Evolutionary conservation across 148 eudicot species (phyloP), one percentile per base, ranked within the genome.

Genomic region (Rhododendron simsii): DNA sequence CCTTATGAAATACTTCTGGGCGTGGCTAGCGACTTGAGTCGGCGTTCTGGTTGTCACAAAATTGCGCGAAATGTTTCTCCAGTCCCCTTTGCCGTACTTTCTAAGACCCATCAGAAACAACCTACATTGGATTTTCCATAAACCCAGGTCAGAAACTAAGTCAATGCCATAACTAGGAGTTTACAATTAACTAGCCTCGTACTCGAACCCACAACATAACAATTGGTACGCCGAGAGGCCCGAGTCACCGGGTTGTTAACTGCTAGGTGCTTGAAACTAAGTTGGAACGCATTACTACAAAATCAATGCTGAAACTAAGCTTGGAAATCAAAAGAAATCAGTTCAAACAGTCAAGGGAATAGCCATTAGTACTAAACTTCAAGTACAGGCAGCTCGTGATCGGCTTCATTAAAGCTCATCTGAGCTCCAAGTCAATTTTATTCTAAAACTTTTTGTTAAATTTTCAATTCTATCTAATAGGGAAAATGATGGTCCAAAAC

Each of bases 21-120:
- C 99, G 87, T 98, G 99, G 87, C 99, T 98, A 15, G 99, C 99
- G 12, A 98, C 99, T 86, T 98, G 99, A 18, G 99, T 98, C 41
- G 99, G 98, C 39, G 99, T 98, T 83, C 99, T 91, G 9, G 95
- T 93, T 9, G 92, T 91, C 88, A 98, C 99, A 59, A 87, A 98
- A 53, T 95, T 95, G 79, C 99, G 90, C 0, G 99, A 98, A 28
- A 98, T 98, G 91, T 98, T 98, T 89, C 99, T 93, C 99, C 99
- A 98, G 65, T 98, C 99, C 9, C 99, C 99, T 84, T 98, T 98
- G 55, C 99, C 99, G 81, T 98, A 94, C 91, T 98, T 98, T 85
- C 92, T 91, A 20, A 98, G 92, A 80, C 99, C 99, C 98, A 98
- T 81, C 87, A 98, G 90, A 86, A 98, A 98, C 88, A 95, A 89